Base-by-base conservation (phyloP, 331 rosid genomes). In the Malus hybrid region DNA sequence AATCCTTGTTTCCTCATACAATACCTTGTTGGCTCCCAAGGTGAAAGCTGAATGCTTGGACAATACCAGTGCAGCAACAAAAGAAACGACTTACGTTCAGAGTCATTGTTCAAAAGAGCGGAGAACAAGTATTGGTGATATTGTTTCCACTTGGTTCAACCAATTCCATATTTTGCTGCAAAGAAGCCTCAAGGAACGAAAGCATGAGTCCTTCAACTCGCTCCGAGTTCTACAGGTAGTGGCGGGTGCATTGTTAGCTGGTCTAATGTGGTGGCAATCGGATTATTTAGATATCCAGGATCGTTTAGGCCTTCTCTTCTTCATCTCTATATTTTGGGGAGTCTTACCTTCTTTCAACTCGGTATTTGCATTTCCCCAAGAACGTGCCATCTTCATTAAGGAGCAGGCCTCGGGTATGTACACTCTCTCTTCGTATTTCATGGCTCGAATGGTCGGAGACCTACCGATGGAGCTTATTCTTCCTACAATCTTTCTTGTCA, bases 261-360 rank as follows among this genome's bases (percentile, higher is more conserved):
- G 98, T 44, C 18, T 93, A 65, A 93, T 93, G 97, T 93, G 98
- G 98, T 93, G 98, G 98, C 93, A 87, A 74, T 93, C 97, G 0
- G 89, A 88, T 29, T 87, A 74, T 42, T 70, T 73, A 19, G 87
- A 93, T 39, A 56, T 93, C 70, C 98, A 93, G 72, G 98, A 93
- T 48, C 91, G 97, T 18, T 89, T 93, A 14, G 98, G 98, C 68
- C 86, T 93, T 8, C 98, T 93, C 78, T 93, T 89, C 90, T 93
- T 91, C 90, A 84, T 93, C 34, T 81, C 98, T 71, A 93, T 93
- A 65, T 93, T 93, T 19, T 93, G 98, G 98, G 98, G 98, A 1
- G 98, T 93, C 33, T 87, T 93, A 63, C 97, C 98, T 0, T 90
- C 97, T 6, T 91, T 93, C 76, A 93, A 93, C 79, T 74, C 98